Evolutionary conservation across 1,284 basidiomycete genomes (phyloP), one percentile per base, ranked within the genome.

Genomic region (Microbotryum saponariae): DNA sequence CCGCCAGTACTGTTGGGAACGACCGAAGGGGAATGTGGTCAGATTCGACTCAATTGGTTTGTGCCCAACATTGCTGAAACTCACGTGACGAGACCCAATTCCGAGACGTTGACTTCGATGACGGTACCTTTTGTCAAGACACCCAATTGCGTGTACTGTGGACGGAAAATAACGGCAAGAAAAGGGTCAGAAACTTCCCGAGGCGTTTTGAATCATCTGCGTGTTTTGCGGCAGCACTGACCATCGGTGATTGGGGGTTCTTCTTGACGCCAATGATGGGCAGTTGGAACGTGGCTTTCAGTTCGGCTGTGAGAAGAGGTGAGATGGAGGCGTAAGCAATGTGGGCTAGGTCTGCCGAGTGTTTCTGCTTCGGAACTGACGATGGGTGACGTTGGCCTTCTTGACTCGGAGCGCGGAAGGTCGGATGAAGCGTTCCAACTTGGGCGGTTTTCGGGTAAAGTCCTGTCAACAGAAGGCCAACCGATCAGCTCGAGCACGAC

Each of bases 211-310:
- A 44, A 12, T n/a, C 2, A n/a, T 10, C 18, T 18, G 6, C 25
- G 25, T 25, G 25, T 25, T 25, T 25, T 25, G 25, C 4, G 10
- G 42, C 27, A 20, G 23, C 18, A 46, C 62, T 16, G 6, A 66
- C 65, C 83, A 98, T 91, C 0, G 96, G 96, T 29, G 92, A 97
- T 75, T 98, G 94, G 16, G 96, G 96, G 74, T 99, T 99, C 82
- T 98, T 98, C 82, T 98, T 99, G 67, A 99, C 94, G 59, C 91
- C 91, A 51, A 99, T 82, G 71, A 99, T 98, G 67, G 96, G 92
- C 3, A 99, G 80, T 76, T 98, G 96, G 84, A 99, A 99, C 1
- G 96, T 98, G 10, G 94, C 94, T 77, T 97, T 97, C 61, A 97
- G 79, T 73, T 97, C 92, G 68, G 94, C 91, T 93, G 73, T 7